phyloP scores from a whole-genome alignment of 2,329 filamentous ascomycete genomes.

The Cladosporium sp. region DNA sequence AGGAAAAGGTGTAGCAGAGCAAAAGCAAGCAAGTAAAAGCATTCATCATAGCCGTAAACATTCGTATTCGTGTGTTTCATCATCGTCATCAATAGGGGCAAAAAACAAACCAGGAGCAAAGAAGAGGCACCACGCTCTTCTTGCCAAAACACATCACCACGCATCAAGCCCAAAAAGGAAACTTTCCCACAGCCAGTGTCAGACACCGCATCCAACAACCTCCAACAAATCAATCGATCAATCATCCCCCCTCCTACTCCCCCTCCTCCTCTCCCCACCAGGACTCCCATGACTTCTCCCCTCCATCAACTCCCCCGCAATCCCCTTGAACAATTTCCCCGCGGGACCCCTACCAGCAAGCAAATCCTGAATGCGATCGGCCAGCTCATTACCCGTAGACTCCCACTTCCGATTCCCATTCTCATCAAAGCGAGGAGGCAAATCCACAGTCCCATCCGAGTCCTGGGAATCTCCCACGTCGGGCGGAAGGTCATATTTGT shows the following conservation, averaged over 20 bases:
- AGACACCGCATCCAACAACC: too few species aligned
- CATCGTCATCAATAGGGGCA: too few species aligned
- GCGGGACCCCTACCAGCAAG: conserved; percentile 7
- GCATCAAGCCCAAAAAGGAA: too few species aligned
- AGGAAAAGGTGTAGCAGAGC: too few species aligned
- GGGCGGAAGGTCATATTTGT: conserved; percentile 24
- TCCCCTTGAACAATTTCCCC: conserved; percentile 10
- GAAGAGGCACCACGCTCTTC: too few species aligned
- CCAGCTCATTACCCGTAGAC: conserved; percentile 19
- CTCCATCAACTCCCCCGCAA: not conserved
- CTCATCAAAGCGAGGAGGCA: conserved; percentile 35
- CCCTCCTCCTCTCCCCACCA: not conserved
- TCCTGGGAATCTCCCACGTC: not conserved
- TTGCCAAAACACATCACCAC: too few species aligned
- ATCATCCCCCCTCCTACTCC: conserved; percentile 2
- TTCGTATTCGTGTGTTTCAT: too few species aligned
- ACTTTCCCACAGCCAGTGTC: too few species aligned
- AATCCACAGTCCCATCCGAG: conserved; percentile 27
- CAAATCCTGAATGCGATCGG: conserved; percentile 8
- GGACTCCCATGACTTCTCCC: too few species aligned
- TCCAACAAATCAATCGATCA: not conserved
- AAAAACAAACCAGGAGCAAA: too few species aligned
- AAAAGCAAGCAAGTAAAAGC: too few species aligned
- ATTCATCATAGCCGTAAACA: too few species aligned
- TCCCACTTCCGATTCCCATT: conserved; percentile 29